A percentile compares a stretch with the other conserved stretches of the same genome.
These are phyloP conservation scores for Vaccinium darrowii DNA, from an alignment of 148 eudicot genomes.

Conservation along the genomic window DNA sequence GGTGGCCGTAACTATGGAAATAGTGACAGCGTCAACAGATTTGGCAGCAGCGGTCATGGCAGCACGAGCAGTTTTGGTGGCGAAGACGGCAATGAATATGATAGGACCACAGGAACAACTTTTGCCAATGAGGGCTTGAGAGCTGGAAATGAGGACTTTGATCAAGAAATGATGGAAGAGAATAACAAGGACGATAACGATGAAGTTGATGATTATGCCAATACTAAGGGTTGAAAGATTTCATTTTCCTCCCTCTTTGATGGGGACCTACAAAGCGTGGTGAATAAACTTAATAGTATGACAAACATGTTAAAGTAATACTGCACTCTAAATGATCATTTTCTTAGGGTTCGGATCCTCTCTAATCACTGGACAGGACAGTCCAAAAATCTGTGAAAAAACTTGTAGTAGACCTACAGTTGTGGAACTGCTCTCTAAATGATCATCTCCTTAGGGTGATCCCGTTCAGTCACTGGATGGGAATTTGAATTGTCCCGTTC, in stretches of 20 bases:
- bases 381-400: too few relatives aligned
- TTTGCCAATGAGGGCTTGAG: constrained; percentile 15
- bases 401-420: too few relatives aligned
- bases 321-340: too few relatives aligned
- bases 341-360: too few relatives aligned
- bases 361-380: too few relatives aligned
- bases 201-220: constrained; percentile 33
- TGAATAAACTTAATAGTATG: neutral
- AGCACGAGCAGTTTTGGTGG: neutral
- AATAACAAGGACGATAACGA: constrained; percentile 28
- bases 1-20: constrained; percentile 19
- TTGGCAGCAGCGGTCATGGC: constrained; percentile 9
- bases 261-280: neutral
- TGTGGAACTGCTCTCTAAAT: too few relatives aligned
- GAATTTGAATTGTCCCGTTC: too few relatives aligned
- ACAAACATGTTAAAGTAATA: neutral
- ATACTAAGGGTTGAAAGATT: neutral
- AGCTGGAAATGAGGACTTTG: constrained; percentile 27
- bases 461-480: too few relatives aligned
- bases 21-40: constrained; percentile 24
- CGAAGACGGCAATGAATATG: neutral
- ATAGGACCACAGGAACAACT: neutral
- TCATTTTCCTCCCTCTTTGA: neutral
- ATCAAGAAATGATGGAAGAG: constrained; percentile 31
- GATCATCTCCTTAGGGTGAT: too few relatives aligned